Conservation (phyloP, 495 filamentous ascomycete genomes). For the Amphirosellinia nigrospora region DNA sequence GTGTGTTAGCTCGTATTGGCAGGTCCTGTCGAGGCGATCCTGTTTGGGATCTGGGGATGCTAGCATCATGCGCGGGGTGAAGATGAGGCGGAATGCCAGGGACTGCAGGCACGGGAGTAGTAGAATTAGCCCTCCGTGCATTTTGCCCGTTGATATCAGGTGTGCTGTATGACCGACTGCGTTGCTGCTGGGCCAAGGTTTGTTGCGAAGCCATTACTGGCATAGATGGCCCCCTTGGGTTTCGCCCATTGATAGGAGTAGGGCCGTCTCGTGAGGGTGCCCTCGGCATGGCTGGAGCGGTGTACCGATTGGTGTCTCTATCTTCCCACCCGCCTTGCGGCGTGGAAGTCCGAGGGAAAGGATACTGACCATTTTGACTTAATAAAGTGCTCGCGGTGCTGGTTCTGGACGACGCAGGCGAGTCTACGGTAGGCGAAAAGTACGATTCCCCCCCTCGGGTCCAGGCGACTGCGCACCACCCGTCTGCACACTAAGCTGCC, state of each 20-base stretch:
- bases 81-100: constrained; percentile 63
- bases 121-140: constrained; percentile 38
- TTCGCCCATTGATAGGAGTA: constrained; percentile 66
- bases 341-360: constrained; percentile 77
- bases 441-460: constrained; percentile 73
- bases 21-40: constrained; percentile 59
- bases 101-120: constrained; percentile 56
- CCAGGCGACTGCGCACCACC: constrained; percentile 50
- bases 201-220: constrained; percentile 71
- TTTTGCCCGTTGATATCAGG: constrained; percentile 63
- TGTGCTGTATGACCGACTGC: constrained; percentile 67
- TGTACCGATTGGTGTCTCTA: constrained; percentile 79
- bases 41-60: constrained; percentile 59
- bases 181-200: constrained; percentile 60
- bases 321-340: constrained; percentile 65
- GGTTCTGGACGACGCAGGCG: constrained; percentile 80
- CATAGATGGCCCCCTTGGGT: constrained; percentile 78
- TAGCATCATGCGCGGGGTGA: constrained; percentile 60
- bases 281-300: constrained; percentile 83
- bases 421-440: constrained; percentile 87
- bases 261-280: constrained; percentile 78
- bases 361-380: constrained; percentile 66
- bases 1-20: constrained; percentile 57
- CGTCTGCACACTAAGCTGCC: constrained; percentile 72
- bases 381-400: constrained; percentile 67